phyloP scores from a whole-genome alignment of 1,284 basidiomycete species.

The Austroboletus rostrupii region DNA sequence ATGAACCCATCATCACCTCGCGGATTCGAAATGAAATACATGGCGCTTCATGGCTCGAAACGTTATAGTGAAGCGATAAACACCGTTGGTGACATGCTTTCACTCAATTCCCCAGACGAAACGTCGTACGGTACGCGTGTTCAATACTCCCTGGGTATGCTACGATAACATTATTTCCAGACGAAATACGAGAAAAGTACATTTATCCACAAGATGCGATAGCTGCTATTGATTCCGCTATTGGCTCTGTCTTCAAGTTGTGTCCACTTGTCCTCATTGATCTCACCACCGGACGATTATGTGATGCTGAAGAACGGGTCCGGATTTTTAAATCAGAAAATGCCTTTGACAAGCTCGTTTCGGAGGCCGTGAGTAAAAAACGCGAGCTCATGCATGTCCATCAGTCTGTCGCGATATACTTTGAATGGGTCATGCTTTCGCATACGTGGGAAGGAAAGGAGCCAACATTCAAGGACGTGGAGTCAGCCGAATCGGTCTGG shows the following conservation, averaged over 20 bases:
- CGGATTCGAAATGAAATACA: slow-evolving; percentile 8
- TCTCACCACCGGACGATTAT: slow-evolving; percentile 5
- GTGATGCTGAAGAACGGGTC: neutral
- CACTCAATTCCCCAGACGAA: slow-evolving; percentile 4
- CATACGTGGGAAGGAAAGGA: slow-evolving; percentile 16
- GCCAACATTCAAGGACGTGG: slow-evolving; percentile 12
- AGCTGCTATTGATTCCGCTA: neutral
- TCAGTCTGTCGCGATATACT: slow-evolving; percentile 4
- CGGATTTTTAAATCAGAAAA: slow-evolving; percentile 5
- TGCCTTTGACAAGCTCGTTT: neutral
- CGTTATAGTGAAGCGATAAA: slow-evolving; percentile 1
- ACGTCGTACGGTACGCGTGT: slow-evolving; percentile 3
- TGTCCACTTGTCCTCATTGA: slow-evolving; percentile 11
- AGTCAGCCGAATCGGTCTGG: slow-evolving; percentile 2
- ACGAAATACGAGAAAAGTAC: neutral
- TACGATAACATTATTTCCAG: neutral
- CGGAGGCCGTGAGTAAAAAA: neutral
- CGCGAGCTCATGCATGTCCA: neutral
- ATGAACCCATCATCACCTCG: slow-evolving; percentile 1
- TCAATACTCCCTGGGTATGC: neutral
- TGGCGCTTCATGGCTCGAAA: slow-evolving; percentile 1
- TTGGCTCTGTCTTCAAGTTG: neutral
- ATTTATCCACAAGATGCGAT: neutral
- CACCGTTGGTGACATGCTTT: neutral
- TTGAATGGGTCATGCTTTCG: slow-evolving; percentile 12